Conservation (phyloP, 371 early-diverging fungal genomes). For the Mucor plumbeus region DNA sequence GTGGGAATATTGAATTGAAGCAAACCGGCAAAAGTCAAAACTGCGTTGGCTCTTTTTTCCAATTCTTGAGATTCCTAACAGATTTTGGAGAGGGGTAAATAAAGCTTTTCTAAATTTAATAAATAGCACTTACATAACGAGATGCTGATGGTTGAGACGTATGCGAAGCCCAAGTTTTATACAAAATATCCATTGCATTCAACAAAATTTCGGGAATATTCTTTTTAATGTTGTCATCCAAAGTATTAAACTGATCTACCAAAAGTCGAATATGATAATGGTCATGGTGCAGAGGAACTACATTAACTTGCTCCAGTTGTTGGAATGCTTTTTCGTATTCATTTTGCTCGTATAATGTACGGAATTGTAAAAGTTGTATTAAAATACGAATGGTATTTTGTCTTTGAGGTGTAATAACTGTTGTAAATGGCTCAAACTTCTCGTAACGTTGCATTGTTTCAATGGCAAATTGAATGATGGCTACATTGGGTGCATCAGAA, state of each 20-base stretch:
- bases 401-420: slow-evolving; percentile 41
- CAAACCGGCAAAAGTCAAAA: slow-evolving; percentile 83
- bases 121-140: not conserved
- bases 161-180: slow-evolving; percentile 39
- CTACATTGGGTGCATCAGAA: slow-evolving; percentile 17
- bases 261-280: slow-evolving; percentile 59
- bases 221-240: slow-evolving; percentile 75
- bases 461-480: slow-evolving; percentile 51
- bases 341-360: slow-evolving; percentile 51
- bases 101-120: not conserved
- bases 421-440: slow-evolving; percentile 49
- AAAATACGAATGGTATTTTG: slow-evolving; percentile 59
- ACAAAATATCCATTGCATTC: slow-evolving; percentile 72
- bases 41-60: slow-evolving; percentile 57
- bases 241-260: slow-evolving; percentile 64
- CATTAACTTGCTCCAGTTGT: slow-evolving; percentile 17
- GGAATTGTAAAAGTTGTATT: slow-evolving; percentile 63
- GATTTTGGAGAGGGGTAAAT: too few species aligned
- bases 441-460: slow-evolving; percentile 57
- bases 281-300: slow-evolving; percentile 71
- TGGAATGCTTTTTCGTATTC: slow-evolving; percentile 47
- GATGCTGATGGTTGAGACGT: not conserved
- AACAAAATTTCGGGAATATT: slow-evolving; percentile 81
- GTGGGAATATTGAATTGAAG: slow-evolving; percentile 84
- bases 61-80: slow-evolving; percentile 23